Evolutionary conservation across 441 rosid genomes (phyloP).

Genomic region (Erodium chrysanthum): DNA sequence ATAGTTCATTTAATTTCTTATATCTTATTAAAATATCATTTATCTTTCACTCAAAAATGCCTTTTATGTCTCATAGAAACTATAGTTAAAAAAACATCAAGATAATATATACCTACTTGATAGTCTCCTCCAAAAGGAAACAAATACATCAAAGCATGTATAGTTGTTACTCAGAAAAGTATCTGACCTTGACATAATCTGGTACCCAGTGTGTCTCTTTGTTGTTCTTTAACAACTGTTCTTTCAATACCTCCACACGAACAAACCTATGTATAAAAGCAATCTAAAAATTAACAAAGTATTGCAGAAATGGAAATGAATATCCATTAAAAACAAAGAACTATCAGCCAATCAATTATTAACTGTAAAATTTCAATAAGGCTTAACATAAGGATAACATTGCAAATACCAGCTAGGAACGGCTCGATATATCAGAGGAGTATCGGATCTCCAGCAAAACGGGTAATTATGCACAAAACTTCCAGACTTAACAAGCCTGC

Average conservation of each 20-base stretch:
- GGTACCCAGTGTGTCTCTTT: constrained; percentile 93
- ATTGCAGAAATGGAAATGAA: neutral
- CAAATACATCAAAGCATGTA: neutral
- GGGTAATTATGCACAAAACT: constrained; percentile 79
- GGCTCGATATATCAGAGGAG: constrained; percentile 94
- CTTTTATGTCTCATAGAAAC: neutral
- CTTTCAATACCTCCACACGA: constrained; percentile 74
- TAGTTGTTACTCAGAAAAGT: constrained; percentile 3
- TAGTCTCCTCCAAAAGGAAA: neutral
- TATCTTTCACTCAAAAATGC: neutral
- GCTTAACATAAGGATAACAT: neutral
- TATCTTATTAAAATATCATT: neutral
- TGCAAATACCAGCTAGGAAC: constrained; percentile 83
- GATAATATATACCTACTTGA: neutral
- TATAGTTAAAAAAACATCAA: no score
- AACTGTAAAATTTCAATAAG: neutral
- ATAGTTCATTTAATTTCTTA: neutral
- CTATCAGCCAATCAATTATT: neutral
- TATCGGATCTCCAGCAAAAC: constrained; percentile 91
- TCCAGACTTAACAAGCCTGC: constrained; percentile 87
- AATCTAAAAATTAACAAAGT: neutral
- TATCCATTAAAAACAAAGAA: neutral
- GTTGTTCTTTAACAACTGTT: constrained; percentile 73
- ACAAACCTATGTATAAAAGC: constrained; percentile 59
- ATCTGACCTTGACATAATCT: constrained; percentile 84